These are phyloP conservation scores for Cyclotella baltica DNA, from an alignment of 108 stramenopile species.

Conservation along the genomic window DNA sequence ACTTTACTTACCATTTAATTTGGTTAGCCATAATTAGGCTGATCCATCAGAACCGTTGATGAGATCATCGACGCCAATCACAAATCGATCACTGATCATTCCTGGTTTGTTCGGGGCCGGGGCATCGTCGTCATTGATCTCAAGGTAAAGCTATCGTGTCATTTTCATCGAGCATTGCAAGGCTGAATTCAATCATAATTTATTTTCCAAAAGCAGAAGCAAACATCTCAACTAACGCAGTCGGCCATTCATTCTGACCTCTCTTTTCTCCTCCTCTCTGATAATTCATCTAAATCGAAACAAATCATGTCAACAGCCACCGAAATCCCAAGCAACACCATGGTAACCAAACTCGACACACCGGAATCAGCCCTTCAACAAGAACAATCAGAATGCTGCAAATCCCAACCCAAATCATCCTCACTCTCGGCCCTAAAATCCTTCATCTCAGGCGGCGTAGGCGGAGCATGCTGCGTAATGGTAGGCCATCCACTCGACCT, in stretches of 20 bases:
- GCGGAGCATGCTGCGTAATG: slow-evolving; percentile 75
- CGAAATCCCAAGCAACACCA: slow-evolving; percentile 27
- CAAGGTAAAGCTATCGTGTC: not conserved
- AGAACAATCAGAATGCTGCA: slow-evolving; percentile 19
- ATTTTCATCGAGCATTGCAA: not conserved
- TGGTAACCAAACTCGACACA: slow-evolving; percentile 31
- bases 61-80: too few species aligned
- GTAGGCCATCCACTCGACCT: slow-evolving; percentile 84
- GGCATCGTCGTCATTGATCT: slow-evolving; percentile 7
- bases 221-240: not conserved
- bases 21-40: not conserved
- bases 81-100: not conserved
- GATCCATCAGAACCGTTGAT: slow-evolving; percentile 1
- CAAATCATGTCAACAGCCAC: slow-evolving; percentile 25
- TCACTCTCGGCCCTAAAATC: slow-evolving; percentile 59
- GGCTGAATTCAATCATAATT: slow-evolving; percentile 13
- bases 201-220: not conserved
- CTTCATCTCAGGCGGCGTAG: slow-evolving; percentile 83
- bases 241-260: not conserved
- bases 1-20: not conserved
- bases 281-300: not conserved
- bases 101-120: not conserved
- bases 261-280: not conserved
- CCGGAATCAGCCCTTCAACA: not conserved
- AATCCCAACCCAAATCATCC: not conserved